These are phyloP conservation scores for Heteromeles arbutifolia DNA, from an alignment of 306 rosid species.

Conservation along the genomic window DNA sequence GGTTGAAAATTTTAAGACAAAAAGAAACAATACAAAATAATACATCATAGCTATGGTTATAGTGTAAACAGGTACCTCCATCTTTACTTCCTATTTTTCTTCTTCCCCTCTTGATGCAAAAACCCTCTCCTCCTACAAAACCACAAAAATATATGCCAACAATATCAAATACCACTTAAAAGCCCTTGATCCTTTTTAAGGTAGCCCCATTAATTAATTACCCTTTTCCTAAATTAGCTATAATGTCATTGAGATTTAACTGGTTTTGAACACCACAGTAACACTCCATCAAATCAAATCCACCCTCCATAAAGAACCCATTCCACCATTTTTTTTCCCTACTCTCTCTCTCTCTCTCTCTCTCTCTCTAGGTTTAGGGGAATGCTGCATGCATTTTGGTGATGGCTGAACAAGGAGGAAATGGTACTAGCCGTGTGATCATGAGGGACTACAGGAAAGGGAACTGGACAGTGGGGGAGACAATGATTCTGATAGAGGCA, in stretches of 20 bases:
- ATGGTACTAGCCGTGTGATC: constrained; percentile 1
- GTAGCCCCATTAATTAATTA: neutral
- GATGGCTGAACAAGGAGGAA: constrained; percentile 33
- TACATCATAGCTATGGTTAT: neutral
- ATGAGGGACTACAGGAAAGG: constrained; percentile 43
- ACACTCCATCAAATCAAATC: constrained; percentile 18
- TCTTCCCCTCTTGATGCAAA: neutral
- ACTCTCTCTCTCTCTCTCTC: constrained; percentile 1
- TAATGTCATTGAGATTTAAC: constrained; percentile 17
- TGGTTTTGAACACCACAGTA: constrained; percentile 10
- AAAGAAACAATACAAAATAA: neutral
- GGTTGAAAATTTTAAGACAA: constrained; percentile 16
- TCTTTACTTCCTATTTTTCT: neutral
- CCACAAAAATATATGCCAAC: neutral
- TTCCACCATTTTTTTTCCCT: neutral
- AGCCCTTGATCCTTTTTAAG: neutral
- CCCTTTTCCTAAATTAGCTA: constrained; percentile 17
- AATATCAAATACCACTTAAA: neutral
- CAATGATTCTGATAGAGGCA: constrained; percentile 44
- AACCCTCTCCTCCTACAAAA: neutral
- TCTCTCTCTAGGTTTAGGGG: neutral
- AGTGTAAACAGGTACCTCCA: neutral
- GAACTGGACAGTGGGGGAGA: constrained; percentile 44
- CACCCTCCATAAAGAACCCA: neutral
- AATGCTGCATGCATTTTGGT: constrained; percentile 21